Conservation (phyloP, 768 basidiomycete species). For the Erythrobasidium yunnanense region DNA sequence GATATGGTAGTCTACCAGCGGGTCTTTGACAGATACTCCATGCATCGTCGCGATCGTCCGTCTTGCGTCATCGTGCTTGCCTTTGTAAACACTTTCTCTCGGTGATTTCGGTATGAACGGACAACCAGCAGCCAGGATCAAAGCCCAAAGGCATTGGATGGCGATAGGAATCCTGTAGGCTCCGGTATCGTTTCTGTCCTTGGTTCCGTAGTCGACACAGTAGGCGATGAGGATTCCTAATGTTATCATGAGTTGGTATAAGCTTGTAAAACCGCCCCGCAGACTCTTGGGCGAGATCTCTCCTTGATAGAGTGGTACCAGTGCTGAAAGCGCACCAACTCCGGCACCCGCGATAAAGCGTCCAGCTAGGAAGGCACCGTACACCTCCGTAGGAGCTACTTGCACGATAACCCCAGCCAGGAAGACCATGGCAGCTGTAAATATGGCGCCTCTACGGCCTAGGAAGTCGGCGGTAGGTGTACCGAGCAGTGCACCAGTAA, state of each 20-base stretch:
- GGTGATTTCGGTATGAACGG: constrained; percentile 30
- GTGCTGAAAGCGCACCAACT: constrained; percentile 27
- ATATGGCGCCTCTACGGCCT: constrained; percentile 21
- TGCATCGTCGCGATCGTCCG: constrained; percentile 26
- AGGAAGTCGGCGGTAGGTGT: constrained; percentile 22
- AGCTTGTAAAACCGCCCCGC: constrained; percentile 16
- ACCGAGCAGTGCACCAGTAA: constrained; percentile 23
- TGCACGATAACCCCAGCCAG: constrained; percentile 26
- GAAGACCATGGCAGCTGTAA: constrained; percentile 2
- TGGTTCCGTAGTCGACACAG: constrained; percentile 12
- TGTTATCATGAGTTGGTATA: constrained; percentile 27
- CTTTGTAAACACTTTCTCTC: constrained; percentile 23
- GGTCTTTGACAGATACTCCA: neutral
- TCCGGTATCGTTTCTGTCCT: neutral
- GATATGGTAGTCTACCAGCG: constrained; percentile 22
- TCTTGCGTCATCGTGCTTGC: constrained; percentile 1
- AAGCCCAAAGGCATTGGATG: constrained; percentile 19
- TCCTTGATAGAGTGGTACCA: constrained; percentile 27
- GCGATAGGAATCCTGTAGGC: constrained; percentile 27
- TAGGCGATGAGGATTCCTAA: constrained; percentile 22
- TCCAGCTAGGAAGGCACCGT: constrained; percentile 26
- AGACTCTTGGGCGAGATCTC: constrained; percentile 27
- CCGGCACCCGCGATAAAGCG: constrained; percentile 26
- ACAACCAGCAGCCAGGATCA: constrained; percentile 27
- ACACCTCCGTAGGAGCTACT: constrained; percentile 16